Evolutionary conservation across 768 basidiomycete species (phyloP).

Genomic region (Lactifluus echinatus): DNA sequence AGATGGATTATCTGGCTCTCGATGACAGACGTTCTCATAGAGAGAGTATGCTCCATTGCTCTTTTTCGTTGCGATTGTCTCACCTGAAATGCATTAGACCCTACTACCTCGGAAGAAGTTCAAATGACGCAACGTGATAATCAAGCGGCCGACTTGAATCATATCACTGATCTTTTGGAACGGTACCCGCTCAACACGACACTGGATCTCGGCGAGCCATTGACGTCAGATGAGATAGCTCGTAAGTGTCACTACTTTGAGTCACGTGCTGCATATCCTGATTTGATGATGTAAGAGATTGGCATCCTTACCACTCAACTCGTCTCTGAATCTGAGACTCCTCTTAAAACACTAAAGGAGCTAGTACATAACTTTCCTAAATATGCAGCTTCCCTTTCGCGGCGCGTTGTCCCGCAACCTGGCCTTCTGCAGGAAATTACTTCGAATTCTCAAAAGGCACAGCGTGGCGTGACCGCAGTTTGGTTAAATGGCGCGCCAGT

Average conservation of each 20-base stretch:
- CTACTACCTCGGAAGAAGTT: slow-evolving; percentile 6
- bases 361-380: slow-evolving; percentile 87
- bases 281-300: slow-evolving; percentile 49
- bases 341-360: slow-evolving; percentile 48
- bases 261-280: slow-evolving; percentile 23
- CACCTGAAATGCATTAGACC: neutral
- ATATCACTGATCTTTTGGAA: slow-evolving; percentile 10
- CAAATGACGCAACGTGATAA: slow-evolving; percentile 11
- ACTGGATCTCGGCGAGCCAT: slow-evolving; percentile 36
- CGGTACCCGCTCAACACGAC: slow-evolving; percentile 29
- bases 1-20: slow-evolving; percentile 90
- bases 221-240: slow-evolving; percentile 44
- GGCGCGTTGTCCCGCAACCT: slow-evolving; percentile 50
- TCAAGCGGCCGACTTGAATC: slow-evolving; percentile 10
- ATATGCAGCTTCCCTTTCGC: slow-evolving; percentile 66
- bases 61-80: neutral
- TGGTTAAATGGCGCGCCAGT: slow-evolving; percentile 79
- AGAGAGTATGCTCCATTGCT: slow-evolving; percentile 16
- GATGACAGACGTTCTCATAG: slow-evolving; percentile 62
- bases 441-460: slow-evolving; percentile 45
- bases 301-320: slow-evolving; percentile 71
- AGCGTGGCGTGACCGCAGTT: slow-evolving; percentile 45
- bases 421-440: slow-evolving; percentile 48
- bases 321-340: slow-evolving; percentile 48
- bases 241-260: slow-evolving; percentile 7